phyloP scores from a whole-genome alignment of 768 basidiomycete genomes.

The Psilocybe cubensis region DNA sequence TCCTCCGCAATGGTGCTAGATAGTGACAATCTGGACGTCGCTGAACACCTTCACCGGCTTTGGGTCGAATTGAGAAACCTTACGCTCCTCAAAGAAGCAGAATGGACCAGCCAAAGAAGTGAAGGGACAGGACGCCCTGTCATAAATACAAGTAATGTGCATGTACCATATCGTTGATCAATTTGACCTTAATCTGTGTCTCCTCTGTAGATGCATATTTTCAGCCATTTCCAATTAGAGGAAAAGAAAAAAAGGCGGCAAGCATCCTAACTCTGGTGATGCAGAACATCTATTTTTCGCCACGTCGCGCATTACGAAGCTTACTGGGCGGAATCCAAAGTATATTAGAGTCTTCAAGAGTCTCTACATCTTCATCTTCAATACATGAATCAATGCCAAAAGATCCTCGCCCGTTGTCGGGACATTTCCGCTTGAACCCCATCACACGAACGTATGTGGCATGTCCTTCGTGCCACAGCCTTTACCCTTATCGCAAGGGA shows the following conservation, averaged over 20 bases:
- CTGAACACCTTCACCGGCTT: too few relatives aligned
- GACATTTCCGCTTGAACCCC: not conserved
- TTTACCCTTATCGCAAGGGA: not conserved
- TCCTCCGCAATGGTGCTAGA: too few relatives aligned
- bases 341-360: too few relatives aligned
- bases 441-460: not conserved
- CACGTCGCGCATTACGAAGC: constrained; percentile 18
- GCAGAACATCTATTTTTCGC: constrained; percentile 21
- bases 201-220: not conserved
- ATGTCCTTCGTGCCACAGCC: not conserved
- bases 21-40: too few relatives aligned
- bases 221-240: not conserved
- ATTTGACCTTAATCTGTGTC: too few relatives aligned
- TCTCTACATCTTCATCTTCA: too few relatives aligned
- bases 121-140: too few relatives aligned
- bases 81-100: too few relatives aligned
- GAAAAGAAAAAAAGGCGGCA: not conserved
- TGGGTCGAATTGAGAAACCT: too few relatives aligned
- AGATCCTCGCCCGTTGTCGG: not conserved
- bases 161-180: too few relatives aligned
- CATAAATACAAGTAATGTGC: too few relatives aligned
- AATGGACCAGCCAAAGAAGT: too few relatives aligned
- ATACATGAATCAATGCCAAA: not conserved
- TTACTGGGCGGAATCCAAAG: constrained; percentile 22
- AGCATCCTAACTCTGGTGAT: not conserved